phyloP scores from a whole-genome alignment of 2,329 filamentous ascomycete species.

The Penicillium sp. region DNA sequence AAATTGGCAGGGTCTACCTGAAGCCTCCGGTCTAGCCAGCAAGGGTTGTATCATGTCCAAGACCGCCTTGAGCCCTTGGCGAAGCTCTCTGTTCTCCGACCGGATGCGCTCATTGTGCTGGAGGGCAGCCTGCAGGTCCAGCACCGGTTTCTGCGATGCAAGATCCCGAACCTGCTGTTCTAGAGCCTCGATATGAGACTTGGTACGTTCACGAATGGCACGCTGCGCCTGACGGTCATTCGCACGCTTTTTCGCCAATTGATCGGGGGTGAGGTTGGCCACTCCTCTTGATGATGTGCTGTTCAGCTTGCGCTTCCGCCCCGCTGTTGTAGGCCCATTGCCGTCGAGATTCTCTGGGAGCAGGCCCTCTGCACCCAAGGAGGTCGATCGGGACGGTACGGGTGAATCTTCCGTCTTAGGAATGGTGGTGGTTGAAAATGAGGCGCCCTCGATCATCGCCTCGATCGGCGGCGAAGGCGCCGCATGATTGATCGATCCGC shows the following conservation, averaged over 20 bases:
- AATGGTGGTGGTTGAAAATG: constrained; percentile 25
- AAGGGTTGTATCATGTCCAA: constrained; percentile 60
- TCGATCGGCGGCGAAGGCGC: constrained; percentile 35
- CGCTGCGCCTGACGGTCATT: constrained; percentile 71
- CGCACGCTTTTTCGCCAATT: constrained; percentile 86
- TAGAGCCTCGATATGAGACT: constrained; percentile 76
- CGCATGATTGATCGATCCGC: constrained; percentile 33
- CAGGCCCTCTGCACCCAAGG: constrained; percentile 33
- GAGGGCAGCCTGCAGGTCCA: constrained; percentile 78
- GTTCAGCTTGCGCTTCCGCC: constrained; percentile 52
- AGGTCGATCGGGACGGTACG: constrained; percentile 32
- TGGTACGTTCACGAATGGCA: constrained; percentile 67
- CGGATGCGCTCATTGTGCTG: constrained; percentile 78
- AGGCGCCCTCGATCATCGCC: constrained; percentile 19
- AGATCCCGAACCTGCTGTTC: constrained; percentile 76
- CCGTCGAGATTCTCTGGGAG: constrained; percentile 24
- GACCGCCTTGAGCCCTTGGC: constrained; percentile 69
- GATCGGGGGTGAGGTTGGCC: constrained; percentile 83
- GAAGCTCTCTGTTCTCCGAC: constrained; percentile 80
- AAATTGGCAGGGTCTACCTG: constrained; percentile 44
- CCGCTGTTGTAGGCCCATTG: constrained; percentile 32
- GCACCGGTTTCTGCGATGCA: constrained; percentile 79
- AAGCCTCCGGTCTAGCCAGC: constrained; percentile 48
- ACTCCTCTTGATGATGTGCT: constrained; percentile 70
- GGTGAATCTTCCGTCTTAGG: constrained; percentile 36